Conservation (phyloP, 2,329 filamentous ascomycete species). For the Cladosporium sp. region DNA sequence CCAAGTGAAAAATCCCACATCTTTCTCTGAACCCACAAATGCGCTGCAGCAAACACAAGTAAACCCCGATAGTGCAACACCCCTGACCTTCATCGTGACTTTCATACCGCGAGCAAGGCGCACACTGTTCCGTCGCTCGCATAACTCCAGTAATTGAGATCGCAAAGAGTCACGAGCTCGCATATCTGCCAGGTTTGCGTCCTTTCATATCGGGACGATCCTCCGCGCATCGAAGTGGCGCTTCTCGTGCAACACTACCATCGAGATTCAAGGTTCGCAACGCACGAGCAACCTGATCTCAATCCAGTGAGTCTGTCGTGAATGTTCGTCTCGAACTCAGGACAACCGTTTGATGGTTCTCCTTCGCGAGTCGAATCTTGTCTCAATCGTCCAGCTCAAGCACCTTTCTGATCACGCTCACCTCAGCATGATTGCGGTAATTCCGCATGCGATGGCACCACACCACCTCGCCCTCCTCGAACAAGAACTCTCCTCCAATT, state of each 20-base stretch:
- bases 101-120: neutral
- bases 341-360: neutral
- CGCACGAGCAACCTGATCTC: neutral
- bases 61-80: neutral
- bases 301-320: neutral
- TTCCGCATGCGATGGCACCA: conserved; percentile 48
- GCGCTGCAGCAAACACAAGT: neutral
- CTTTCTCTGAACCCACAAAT: neutral
- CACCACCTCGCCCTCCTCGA: conserved; percentile 43
- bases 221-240: neutral
- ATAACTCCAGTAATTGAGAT: neutral
- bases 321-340: neutral
- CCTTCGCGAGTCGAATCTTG: neutral
- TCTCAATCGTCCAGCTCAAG: conserved; percentile 41
- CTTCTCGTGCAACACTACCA: neutral
- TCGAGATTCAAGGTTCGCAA: neutral
- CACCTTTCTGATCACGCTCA: conserved; percentile 38
- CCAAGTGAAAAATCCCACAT: neutral
- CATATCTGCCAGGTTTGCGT: neutral
- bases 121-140: neutral
- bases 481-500: conserved; percentile 46
- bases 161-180: neutral
- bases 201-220: neutral
- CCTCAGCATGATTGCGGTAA: conserved; percentile 42
- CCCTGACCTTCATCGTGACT: neutral